Percentiles rank a stretch among this genome's conserved stretches.
phyloP scores from a whole-genome alignment of 352 stramenopile genomes.

The Pythium myriotylum region DNA sequence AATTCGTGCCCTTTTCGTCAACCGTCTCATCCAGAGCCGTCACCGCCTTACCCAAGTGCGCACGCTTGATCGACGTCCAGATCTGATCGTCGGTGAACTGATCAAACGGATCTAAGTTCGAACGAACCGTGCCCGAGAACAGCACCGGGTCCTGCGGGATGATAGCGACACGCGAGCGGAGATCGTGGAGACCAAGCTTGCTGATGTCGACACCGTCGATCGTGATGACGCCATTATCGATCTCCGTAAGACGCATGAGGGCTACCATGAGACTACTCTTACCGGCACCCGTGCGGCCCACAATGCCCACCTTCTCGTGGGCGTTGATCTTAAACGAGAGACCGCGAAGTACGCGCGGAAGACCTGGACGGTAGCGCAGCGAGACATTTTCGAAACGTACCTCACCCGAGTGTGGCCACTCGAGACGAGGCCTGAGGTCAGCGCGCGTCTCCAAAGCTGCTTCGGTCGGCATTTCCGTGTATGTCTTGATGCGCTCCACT shows the following conservation, averaged over 20 bases:
- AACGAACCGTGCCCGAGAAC: slow-evolving; percentile 87
- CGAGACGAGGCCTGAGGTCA: slow-evolving; percentile 10
- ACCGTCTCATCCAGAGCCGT: slow-evolving; percentile 79
- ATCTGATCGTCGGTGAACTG: slow-evolving; percentile 62
- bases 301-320: slow-evolving; percentile 37
- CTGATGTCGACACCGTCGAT: slow-evolving; percentile 87
- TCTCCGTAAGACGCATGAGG: slow-evolving; percentile 39
- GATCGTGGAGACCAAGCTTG: slow-evolving; percentile 28
- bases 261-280: slow-evolving; percentile 47
- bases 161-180: slow-evolving; percentile 35
- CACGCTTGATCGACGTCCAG: slow-evolving; percentile 39
- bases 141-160: slow-evolving; percentile 90
- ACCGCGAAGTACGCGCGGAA: slow-evolving; percentile 39
- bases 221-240: slow-evolving; percentile 51
- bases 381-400: slow-evolving; percentile 36
- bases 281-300: slow-evolving; percentile 30
- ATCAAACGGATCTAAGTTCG: slow-evolving; percentile 90
- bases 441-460: slow-evolving; percentile 38
- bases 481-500: slow-evolving; percentile 77
- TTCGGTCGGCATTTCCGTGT: slow-evolving; percentile 61
- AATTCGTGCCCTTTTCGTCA: slow-evolving; percentile 91
- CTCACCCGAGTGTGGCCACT: slow-evolving; percentile 36
- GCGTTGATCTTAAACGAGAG: slow-evolving; percentile 32
- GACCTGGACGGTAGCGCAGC: slow-evolving; percentile 42
- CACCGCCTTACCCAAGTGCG: slow-evolving; percentile 37